Evolutionary conservation across 2,329 filamentous ascomycete genomes (phyloP).

Genomic region (Fusarium sp.): DNA sequence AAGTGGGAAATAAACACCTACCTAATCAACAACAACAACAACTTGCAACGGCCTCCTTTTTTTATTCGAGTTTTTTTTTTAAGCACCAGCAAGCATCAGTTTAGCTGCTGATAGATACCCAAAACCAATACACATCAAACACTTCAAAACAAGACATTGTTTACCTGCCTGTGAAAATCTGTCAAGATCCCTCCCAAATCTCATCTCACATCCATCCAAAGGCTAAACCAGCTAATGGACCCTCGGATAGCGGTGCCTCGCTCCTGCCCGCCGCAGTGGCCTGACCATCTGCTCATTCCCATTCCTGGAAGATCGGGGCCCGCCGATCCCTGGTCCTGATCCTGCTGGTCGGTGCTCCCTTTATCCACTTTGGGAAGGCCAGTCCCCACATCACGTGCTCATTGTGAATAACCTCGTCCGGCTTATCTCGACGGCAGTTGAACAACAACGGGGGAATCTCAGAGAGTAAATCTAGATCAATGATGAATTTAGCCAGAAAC

Average conservation of each 20-base stretch:
- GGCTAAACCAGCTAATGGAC: background rate
- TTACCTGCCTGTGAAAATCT: background rate
- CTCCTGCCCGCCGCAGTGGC: constrained; percentile 28
- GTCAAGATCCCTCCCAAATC: constrained; percentile 4
- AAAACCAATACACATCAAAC: constrained; percentile 16
- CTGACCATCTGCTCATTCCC: constrained; percentile 45
- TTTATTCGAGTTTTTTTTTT: constrained; percentile 9
- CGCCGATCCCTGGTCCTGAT: constrained; percentile 23
- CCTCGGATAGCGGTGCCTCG: background rate
- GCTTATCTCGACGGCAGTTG: background rate
- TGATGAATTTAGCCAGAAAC: background rate
- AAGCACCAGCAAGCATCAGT: constrained; percentile 3
- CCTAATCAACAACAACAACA: background rate
- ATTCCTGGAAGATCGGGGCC: constrained; percentile 27
- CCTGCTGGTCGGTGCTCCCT: background rate
- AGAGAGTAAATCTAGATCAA: background rate
- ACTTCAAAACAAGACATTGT: background rate
- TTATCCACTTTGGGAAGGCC: constrained; percentile 9
- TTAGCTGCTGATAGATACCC: constrained; percentile 31
- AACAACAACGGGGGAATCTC: background rate
- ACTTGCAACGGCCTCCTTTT: background rate
- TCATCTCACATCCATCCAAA: constrained; percentile 6
- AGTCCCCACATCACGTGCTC: background rate
- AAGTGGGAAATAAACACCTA: background rate
- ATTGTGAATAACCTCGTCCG: background rate